Conservation (phyloP, 140 eudicot species). For the Stevia rebaudiana region DNA sequence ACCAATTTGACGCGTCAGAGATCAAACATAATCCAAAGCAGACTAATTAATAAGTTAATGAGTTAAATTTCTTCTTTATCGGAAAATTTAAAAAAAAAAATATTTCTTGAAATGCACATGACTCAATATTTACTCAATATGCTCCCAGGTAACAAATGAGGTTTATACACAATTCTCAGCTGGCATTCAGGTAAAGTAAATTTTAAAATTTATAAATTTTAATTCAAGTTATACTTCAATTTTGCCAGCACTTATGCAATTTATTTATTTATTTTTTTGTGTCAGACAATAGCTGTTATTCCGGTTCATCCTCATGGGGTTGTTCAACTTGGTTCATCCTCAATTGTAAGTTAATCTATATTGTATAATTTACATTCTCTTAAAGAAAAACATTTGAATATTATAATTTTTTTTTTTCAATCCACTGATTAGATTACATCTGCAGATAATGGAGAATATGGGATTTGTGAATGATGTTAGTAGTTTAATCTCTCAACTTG, state of each 20-base stretch:
- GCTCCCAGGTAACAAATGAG: conserved; percentile 62
- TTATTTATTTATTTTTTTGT: conserved; percentile 11
- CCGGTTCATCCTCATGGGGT: conserved; percentile 94
- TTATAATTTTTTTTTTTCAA: conserved; percentile 12
- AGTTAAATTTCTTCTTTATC: background rate
- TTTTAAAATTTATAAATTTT: background rate
- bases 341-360: conserved; percentile 46
- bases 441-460: conserved; percentile 67
- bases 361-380: background rate
- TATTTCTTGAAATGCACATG: conserved; percentile 5
- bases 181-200: conserved; percentile 67
- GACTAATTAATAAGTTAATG: too few relatives aligned
- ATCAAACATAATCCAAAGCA: too few relatives aligned
- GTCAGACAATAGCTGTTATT: conserved; percentile 83
- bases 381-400: background rate
- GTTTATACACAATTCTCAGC: conserved; percentile 62
- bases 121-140: conserved; percentile 7
- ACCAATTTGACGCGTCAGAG: background rate
- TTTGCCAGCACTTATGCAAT: background rate
- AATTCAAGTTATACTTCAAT: conserved; percentile 13
- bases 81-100: background rate
- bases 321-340: conserved; percentile 84
- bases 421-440: background rate
- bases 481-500: conserved; percentile 67
- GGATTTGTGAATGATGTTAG: conserved; percentile 69